Evolutionary conservation across 192 early-diverging fungal species (phyloP).

Genomic region (Powellomyces hirtus): DNA sequence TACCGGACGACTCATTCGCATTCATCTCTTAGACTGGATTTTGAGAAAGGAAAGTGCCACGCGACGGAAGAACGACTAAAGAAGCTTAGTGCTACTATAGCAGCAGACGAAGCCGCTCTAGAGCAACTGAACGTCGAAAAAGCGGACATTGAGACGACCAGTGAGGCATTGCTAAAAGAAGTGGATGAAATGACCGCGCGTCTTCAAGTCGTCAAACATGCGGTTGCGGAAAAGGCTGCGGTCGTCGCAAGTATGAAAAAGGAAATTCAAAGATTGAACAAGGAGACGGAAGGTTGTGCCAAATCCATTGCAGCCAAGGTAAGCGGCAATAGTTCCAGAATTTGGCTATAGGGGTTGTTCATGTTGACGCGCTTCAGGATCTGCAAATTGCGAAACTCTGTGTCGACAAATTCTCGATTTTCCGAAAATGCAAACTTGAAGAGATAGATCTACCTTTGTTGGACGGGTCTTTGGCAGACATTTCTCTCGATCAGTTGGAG

Average conservation of each 20-base stretch:
- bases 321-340: no score
- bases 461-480: constrained; percentile 71
- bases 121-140: constrained; percentile 31
- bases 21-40: constrained; percentile 39
- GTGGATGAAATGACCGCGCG: constrained; percentile 47
- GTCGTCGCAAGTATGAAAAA: constrained; percentile 58
- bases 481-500: constrained; percentile 45
- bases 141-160: constrained; percentile 42
- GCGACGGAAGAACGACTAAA: constrained; percentile 59
- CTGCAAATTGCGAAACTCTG: constrained; percentile 75
- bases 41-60: constrained; percentile 71
- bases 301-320: constrained; percentile 54
- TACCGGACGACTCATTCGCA: background rate
- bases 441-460: constrained; percentile 85
- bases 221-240: constrained; percentile 56
- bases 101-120: constrained; percentile 16
- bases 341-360: no score
- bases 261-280: constrained; percentile 53
- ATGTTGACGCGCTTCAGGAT: no score
- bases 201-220: constrained; percentile 45
- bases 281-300: constrained; percentile 63
- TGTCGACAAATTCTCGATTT: constrained; percentile 75
- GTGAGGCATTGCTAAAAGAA: constrained; percentile 42
- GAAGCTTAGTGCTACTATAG: constrained; percentile 54
- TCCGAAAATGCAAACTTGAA: constrained; percentile 89